Evolutionary conservation across 129 eudicot genomes (phyloP), one percentile per base, ranked within the genome.

Genomic region (Flaveria linearis): DNA sequence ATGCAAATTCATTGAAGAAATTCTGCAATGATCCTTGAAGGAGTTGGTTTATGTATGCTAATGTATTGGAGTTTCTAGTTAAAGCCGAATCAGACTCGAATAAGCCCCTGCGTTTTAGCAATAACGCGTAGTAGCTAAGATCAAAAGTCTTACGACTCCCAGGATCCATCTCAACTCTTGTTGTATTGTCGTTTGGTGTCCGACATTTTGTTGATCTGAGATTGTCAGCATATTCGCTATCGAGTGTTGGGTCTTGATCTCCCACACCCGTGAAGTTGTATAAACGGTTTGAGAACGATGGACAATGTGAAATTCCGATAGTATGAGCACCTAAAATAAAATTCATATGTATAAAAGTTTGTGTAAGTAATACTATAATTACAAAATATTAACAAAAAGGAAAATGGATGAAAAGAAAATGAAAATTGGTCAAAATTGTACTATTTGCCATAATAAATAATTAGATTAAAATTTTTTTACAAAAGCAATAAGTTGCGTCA

Each of bases 71-170:
- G 82, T 65, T 83, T 14, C 80, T 90, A 57, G 91, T 81, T 63
- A 93, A 75, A 42, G 92, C 91, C 2, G 96, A 80, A 67, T 93
- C 98, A 8, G 96, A 88, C 72, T 78, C 57, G 58, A 93, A 93
- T 14, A 90, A 74, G 0, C 97, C 97, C 60, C 98, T 81, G 46
- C 98, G 79, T 47, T 88, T 93, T 1, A 87, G 86, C 69, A 93
- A 65, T 33, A 85, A 83, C 9, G 78, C 58, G 84, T 90, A 93
- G 85, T 93, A 93, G 74, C 91, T 84, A 0, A 88, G 91, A 80
- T 93, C 98, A 74, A 93, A 93, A 23, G 96, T 93, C 58, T 89
- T 81, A n/a, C 86, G 85, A 79, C 96, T 90, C 39, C 96, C 98
- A 0, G 98, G 98, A 64, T 93, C 98, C 98, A 93, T 90, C 81